Evolutionary conservation across 192 early-diverging fungal genomes (phyloP).

Genomic region (Rhizophagus clarus): DNA sequence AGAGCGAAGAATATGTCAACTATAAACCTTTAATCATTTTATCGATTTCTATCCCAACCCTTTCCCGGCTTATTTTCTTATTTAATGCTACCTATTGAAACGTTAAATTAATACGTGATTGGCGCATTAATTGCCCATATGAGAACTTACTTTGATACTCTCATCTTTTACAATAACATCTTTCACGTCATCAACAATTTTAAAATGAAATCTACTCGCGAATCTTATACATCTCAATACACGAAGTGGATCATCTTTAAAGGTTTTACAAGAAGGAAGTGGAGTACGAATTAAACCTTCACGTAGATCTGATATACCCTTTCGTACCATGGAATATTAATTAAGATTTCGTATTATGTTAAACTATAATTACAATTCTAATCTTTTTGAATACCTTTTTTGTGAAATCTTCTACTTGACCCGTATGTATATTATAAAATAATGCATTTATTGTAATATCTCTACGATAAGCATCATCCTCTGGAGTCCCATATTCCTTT

Average conservation of each 20-base stretch:
- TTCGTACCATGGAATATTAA: background rate
- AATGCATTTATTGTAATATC: constrained; percentile 98
- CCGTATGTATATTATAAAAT: constrained; percentile 93
- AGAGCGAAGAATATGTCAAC: background rate
- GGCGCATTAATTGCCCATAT: background rate
- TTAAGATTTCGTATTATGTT: background rate
- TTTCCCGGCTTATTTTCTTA: constrained; percentile 87
- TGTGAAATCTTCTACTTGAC: constrained; percentile 86
- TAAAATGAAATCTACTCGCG: constrained; percentile 86
- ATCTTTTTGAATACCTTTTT: constrained; percentile 36
- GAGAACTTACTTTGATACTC: constrained; percentile 52
- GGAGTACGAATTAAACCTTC: constrained; percentile 85
- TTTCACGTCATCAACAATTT: constrained; percentile 68
- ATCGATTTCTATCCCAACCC: constrained; percentile 89
- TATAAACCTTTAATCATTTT: constrained; percentile 80
- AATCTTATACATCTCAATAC: constrained; percentile 94
- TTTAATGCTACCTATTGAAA: constrained; percentile 56
- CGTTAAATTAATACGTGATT: background rate
- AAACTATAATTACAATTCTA: constrained; percentile 16
- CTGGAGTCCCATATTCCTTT: constrained; percentile 83
- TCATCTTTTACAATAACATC: constrained; percentile 52
- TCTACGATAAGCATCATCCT: constrained; percentile 89
- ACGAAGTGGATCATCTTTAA: constrained; percentile 93
- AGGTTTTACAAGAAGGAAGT: constrained; percentile 84
- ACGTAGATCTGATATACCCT: constrained; percentile 75